Evolutionary conservation across 192 early-diverging fungal species (phyloP).

Genomic region (Mortierella claussenii): DNA sequence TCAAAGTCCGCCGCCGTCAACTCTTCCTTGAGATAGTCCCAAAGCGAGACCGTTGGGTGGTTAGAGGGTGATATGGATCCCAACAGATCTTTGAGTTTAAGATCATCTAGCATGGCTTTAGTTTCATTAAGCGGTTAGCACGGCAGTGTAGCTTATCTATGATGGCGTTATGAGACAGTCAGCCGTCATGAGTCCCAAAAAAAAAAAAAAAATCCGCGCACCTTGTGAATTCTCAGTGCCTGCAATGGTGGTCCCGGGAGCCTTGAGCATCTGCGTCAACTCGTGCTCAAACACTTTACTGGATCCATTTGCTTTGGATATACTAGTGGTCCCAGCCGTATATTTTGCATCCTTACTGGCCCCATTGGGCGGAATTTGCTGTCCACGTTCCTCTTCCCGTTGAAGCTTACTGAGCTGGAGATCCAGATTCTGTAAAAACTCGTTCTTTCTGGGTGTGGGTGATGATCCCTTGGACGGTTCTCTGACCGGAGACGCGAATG

Average conservation of each 20-base stretch:
- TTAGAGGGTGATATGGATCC: constrained; percentile 34
- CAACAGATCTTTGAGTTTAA: constrained; percentile 28
- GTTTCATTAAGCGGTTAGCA: not conserved
- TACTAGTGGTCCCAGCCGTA: not conserved
- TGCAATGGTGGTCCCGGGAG: not conserved
- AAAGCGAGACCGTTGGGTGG: constrained; percentile 49
- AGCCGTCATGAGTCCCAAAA: not conserved
- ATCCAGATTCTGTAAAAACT: constrained; percentile 39
- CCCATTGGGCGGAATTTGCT: not conserved
- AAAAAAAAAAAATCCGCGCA: not conserved
- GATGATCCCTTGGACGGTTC: not conserved
- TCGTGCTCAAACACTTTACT: constrained; percentile 21
- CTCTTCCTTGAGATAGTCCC: constrained; percentile 73
- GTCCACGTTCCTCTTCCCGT: constrained; percentile 9
- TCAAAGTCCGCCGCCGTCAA: constrained; percentile 74
- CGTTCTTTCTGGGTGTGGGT: constrained; percentile 1
- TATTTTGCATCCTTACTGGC: constrained; percentile 6
- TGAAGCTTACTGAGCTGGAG: constrained; percentile 36
- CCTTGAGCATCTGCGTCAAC: constrained; percentile 7
- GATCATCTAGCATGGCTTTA: constrained; percentile 20
- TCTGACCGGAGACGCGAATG: not conserved
- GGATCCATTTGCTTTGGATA: constrained; percentile 5
- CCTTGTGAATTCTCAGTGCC: constrained; percentile 13
- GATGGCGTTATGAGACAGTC: too few species aligned
- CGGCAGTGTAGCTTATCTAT: not conserved